phyloP scores from a whole-genome alignment of 805 yeast genomes.

The Vanderwaltozyma tropicalis region DNA sequence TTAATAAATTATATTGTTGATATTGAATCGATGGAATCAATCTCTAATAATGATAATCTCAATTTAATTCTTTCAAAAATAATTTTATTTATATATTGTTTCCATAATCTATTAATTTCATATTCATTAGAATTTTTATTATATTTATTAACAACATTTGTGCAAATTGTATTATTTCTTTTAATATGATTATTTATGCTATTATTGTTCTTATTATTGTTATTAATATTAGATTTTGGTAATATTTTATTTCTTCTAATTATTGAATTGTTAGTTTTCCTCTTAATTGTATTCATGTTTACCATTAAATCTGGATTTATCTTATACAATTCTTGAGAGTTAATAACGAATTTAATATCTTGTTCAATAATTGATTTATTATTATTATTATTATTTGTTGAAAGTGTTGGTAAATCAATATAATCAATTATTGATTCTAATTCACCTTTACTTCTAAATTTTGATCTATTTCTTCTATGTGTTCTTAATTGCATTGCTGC shows the following conservation, averaged over 20 bases:
- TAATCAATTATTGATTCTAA: constrained; percentile 14
- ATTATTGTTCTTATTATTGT: background rate
- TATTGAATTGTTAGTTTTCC: constrained; percentile 1
- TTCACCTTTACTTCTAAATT: constrained; percentile 11
- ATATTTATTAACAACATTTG: constrained; percentile 1
- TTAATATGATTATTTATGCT: background rate
- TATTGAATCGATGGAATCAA: background rate
- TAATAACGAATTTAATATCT: constrained; percentile 2
- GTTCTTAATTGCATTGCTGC: too few relatives aligned
- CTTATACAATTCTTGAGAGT: constrained; percentile 2
- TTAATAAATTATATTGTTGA: background rate
- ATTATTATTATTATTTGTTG: constrained; percentile 2
- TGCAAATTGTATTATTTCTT: constrained; percentile 1
- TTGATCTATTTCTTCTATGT: constrained; percentile 2
- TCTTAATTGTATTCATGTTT: constrained; percentile 3
- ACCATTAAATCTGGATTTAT: constrained; percentile 5
- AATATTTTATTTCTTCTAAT: constrained; percentile 1
- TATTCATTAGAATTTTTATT: constrained; percentile 1
- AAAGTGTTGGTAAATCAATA: constrained; percentile 8
- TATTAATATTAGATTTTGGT: constrained; percentile 1
- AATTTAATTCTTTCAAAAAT: constrained; percentile 27
- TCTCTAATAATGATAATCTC: constrained; percentile 14
- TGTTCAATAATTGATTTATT: background rate
- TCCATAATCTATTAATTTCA: constrained; percentile 21
- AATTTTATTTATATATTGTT: constrained; percentile 24